Evolutionary conservation across 2,329 filamentous ascomycete species (phyloP).

Genomic region (Geosmithia morbida): DNA sequence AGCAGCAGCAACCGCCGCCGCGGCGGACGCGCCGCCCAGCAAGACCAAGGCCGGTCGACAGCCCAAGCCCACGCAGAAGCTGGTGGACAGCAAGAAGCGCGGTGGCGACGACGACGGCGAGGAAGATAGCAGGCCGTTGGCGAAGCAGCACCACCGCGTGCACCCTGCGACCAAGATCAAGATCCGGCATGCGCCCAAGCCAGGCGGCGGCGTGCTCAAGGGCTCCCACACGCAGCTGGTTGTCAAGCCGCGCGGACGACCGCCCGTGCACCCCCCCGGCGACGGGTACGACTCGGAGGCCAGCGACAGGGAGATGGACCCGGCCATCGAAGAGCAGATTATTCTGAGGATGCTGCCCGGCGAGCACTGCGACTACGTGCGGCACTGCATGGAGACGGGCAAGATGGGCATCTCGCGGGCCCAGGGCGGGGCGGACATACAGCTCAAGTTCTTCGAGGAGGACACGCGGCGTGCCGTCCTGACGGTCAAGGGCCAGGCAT

Average conservation of each 20-base stretch:
- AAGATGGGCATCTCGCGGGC: constrained; percentile 53
- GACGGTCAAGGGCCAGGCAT: constrained; percentile 53
- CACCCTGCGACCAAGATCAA: constrained; percentile 44
- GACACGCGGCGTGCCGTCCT: constrained; percentile 63
- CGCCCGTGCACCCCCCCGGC: constrained; percentile 56
- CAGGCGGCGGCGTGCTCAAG: constrained; percentile 7
- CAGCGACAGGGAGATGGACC: constrained; percentile 77
- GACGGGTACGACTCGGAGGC: constrained; percentile 96
- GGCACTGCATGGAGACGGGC: constrained; percentile 59
- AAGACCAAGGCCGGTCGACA: constrained; percentile 48
- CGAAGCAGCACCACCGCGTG: constrained; percentile 7
- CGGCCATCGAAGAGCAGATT: constrained; percentile 79
- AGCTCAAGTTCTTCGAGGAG: constrained; percentile 63
- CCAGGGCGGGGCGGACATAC: constrained; percentile 61
- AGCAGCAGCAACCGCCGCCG: constrained; percentile 3
- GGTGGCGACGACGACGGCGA: constrained; percentile 39
- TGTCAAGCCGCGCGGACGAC: constrained; percentile 52
- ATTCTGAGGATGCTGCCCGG: constrained; percentile 80
- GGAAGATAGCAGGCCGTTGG: constrained; percentile 13
- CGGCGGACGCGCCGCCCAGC: constrained; percentile 10
- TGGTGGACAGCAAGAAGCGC: constrained; percentile 46
- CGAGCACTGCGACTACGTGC: constrained; percentile 71
- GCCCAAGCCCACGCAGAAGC: constrained; percentile 43
- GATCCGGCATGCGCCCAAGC: constrained; percentile 25
- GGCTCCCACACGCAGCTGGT: constrained; percentile 20